A percentile compares a stretch with the other conserved stretches of the same genome.
These are phyloP conservation scores for Acanthamoeba culbertsoni DNA, from an alignment of 208 protist genomes.

Conservation along the genomic window DNA sequence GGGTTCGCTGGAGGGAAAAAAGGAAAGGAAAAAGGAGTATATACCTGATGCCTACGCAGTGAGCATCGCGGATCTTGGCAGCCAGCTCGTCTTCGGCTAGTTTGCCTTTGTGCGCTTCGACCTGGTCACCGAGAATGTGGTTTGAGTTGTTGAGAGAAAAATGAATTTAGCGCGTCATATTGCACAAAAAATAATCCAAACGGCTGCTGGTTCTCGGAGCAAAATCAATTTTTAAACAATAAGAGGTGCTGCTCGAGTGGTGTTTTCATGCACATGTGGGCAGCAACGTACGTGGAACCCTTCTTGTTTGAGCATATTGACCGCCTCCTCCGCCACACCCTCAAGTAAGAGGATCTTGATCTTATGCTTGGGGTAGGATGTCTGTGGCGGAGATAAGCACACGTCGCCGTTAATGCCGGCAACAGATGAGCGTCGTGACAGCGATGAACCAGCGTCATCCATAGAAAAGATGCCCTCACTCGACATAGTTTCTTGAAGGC, in stretches of 20 bases:
- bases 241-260: too few species aligned
- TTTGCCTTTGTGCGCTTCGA: constrained; percentile 83
- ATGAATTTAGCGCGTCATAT: too few species aligned
- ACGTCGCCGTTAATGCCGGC: neutral
- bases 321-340: constrained; percentile 85
- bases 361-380: constrained; percentile 77
- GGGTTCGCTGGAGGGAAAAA: neutral
- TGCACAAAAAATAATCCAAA: neutral
- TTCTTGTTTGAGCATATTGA: constrained; percentile 85
- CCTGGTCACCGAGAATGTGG: constrained; percentile 41
- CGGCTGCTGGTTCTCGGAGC: too few species aligned
- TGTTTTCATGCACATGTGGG: neutral
- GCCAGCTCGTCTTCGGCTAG: constrained; percentile 84
- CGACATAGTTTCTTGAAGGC: neutral
- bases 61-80: constrained; percentile 86
- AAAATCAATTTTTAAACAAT: too few species aligned
- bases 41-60: constrained; percentile 88
- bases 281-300: constrained; percentile 77
- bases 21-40: neutral
- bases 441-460: neutral
- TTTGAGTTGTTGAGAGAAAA: too few species aligned
- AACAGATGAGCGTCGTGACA: neutral
- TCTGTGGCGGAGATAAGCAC: constrained; percentile 8
- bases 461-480: neutral
- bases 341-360: constrained; percentile 90